These are phyloP conservation scores for Cladobotryum protrusum DNA, from an alignment of 2,329 filamentous ascomycete species.

Conservation along the genomic window DNA sequence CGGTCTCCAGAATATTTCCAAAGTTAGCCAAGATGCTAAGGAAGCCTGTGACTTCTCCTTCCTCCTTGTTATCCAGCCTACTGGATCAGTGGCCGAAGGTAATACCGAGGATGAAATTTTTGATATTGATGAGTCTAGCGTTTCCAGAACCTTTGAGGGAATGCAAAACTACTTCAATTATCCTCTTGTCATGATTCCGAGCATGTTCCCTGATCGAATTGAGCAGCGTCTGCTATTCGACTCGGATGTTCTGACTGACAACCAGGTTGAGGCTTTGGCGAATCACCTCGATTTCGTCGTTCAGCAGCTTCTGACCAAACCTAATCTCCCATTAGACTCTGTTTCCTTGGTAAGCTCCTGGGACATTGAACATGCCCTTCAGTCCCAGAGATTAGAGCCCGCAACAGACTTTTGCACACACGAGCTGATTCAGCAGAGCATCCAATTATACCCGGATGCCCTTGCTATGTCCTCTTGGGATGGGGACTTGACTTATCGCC, in stretches of 20 bases:
- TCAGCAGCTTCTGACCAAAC: not conserved
- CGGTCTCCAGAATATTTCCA: slow-evolving; percentile 18
- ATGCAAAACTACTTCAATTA: slow-evolving; percentile 4
- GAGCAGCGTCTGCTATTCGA: slow-evolving; percentile 3
- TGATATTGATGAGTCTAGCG: slow-evolving; percentile 11
- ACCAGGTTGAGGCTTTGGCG: not conserved
- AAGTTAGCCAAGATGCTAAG: slow-evolving; percentile 9
- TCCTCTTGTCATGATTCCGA: not conserved
- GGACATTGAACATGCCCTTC: not conserved
- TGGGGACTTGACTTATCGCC: slow-evolving; percentile 7
- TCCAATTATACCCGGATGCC: not conserved
- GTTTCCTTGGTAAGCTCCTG: slow-evolving; percentile 1
- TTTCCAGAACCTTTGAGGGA: not conserved
- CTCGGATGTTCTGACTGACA: not conserved
- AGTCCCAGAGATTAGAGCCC: not conserved
- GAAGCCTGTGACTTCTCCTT: slow-evolving; percentile 15
- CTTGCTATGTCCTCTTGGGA: slow-evolving; percentile 6
- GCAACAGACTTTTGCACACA: slow-evolving; percentile 2
- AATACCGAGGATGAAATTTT: slow-evolving; percentile 7
- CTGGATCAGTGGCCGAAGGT: slow-evolving; percentile 9
- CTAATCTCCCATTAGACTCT: slow-evolving; percentile 1
- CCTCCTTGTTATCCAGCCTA: slow-evolving; percentile 14
- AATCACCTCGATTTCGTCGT: slow-evolving; percentile 3
- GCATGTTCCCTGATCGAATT: slow-evolving; percentile 1
- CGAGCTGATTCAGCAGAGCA: slow-evolving; percentile 1